These are phyloP conservation scores for Amanita inopinata DNA, from an alignment of 768 basidiomycete genomes.

Conservation along the genomic window DNA sequence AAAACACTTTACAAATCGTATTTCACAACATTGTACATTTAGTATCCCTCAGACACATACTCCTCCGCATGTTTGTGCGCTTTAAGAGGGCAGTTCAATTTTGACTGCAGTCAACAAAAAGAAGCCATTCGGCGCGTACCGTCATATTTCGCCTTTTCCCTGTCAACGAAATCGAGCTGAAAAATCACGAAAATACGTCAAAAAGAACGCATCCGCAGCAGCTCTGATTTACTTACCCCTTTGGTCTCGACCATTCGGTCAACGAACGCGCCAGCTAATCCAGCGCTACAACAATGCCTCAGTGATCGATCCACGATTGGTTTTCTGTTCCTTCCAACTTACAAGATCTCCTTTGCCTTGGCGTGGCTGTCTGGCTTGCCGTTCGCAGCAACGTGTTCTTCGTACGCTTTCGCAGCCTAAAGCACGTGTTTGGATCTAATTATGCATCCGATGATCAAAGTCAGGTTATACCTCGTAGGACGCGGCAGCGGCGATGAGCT, in stretches of 20 bases:
- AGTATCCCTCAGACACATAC: no score
- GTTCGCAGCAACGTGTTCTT: conserved; percentile 38
- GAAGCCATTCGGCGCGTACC: no score
- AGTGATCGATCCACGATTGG: not conserved
- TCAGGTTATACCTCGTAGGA: conserved; percentile 39
- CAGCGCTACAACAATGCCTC: conserved; percentile 32
- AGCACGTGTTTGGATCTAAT: not conserved
- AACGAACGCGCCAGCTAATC: conserved; percentile 39
- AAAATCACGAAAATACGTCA: not conserved
- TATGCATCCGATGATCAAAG: not conserved
- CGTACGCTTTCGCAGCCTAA: conserved; percentile 56
- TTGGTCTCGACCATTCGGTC: conserved; percentile 38
- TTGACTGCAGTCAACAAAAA: no score
- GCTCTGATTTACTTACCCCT: conserved; percentile 28
- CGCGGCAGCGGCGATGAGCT: conserved; percentile 60
- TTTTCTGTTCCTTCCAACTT: conserved; percentile 7
- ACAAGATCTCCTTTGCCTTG: conserved; percentile 46
- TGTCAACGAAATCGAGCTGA: conserved; percentile 18
- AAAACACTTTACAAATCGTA: no score
- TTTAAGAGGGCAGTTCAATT: no score
- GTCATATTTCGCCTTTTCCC: conserved; percentile 16
- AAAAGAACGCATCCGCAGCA: not conserved
- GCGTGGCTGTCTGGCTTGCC: conserved; percentile 43
- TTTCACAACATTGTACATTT: no score
- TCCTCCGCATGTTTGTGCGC: no score